Evolutionary conservation across 257 asterid species (phyloP).

Genomic region (Solanum boliviense): DNA sequence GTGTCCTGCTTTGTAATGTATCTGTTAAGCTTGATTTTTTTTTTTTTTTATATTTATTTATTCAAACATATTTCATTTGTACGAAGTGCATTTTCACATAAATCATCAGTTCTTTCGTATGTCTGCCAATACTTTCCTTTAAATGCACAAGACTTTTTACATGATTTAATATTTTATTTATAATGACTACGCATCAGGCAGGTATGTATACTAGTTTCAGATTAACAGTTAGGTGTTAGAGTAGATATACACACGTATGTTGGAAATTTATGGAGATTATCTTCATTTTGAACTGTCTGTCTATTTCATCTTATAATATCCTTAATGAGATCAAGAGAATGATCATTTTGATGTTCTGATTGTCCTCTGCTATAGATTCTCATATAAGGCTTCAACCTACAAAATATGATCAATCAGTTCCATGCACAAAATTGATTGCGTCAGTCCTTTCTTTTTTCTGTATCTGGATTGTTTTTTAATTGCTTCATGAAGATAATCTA

Average conservation of each 20-base stretch:
- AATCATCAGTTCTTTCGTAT: neutral
- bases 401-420: neutral
- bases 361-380: neutral
- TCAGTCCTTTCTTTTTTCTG: neutral
- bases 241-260: neutral
- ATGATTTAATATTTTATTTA: neutral
- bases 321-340: neutral
- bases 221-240: neutral
- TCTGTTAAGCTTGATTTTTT: too few species aligned
- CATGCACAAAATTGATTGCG: neutral
- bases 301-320: neutral
- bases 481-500: neutral
- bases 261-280: neutral
- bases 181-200: too few species aligned
- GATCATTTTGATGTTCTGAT: neutral
- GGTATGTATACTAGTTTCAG: neutral
- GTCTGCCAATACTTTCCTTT: rapidly evolving
- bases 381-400: neutral
- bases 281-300: neutral
- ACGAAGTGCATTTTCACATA: neutral
- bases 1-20: too few species aligned
- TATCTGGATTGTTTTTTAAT: neutral
- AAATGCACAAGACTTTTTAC: neutral
- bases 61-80: neutral
- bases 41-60: too few species aligned